Evolutionary conservation across 192 early-diverging fungal species (phyloP).

Genomic region (Radiomyces spectabilis): DNA sequence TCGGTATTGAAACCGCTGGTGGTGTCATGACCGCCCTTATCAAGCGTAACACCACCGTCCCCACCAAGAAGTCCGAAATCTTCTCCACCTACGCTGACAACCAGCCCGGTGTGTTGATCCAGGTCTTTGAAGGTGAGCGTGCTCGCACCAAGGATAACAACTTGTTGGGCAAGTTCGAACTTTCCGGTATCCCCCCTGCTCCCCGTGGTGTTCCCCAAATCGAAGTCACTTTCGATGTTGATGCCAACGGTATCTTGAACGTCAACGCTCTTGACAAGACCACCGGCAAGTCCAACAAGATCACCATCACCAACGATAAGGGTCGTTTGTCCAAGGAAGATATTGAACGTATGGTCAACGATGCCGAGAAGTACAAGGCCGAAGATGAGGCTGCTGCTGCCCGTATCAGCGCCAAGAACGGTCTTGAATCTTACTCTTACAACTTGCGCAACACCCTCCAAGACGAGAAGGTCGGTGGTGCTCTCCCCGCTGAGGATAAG

Average conservation of each 20-base stretch:
- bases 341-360: conserved; percentile 90
- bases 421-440: conserved; percentile 90
- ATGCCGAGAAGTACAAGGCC: conserved; percentile 92
- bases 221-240: conserved; percentile 90
- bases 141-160: conserved; percentile 93
- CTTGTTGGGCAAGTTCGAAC: conserved; percentile 93
- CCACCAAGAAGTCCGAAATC: conserved; percentile 90
- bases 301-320: conserved; percentile 98
- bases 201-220: conserved; percentile 97
- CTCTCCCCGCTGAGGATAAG: conserved; percentile 79
- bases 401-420: conserved; percentile 84
- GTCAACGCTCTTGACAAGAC: conserved; percentile 86
- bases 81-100: conserved; percentile 96
- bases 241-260: conserved; percentile 94
- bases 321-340: conserved; percentile 94
- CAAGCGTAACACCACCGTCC: conserved; percentile 91
- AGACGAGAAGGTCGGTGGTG: conserved; percentile 78
- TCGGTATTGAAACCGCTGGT: conserved; percentile 95
- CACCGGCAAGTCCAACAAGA: conserved; percentile 87
- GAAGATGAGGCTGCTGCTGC: conserved; percentile 87
- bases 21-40: conserved; percentile 94
- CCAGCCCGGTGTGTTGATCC: conserved; percentile 90
- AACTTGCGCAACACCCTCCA: conserved; percentile 87
- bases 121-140: conserved; percentile 95
- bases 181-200: conserved; percentile 91